Conservation (phyloP, 2,329 filamentous ascomycete species). For the Ophiostoma ips region DNA sequence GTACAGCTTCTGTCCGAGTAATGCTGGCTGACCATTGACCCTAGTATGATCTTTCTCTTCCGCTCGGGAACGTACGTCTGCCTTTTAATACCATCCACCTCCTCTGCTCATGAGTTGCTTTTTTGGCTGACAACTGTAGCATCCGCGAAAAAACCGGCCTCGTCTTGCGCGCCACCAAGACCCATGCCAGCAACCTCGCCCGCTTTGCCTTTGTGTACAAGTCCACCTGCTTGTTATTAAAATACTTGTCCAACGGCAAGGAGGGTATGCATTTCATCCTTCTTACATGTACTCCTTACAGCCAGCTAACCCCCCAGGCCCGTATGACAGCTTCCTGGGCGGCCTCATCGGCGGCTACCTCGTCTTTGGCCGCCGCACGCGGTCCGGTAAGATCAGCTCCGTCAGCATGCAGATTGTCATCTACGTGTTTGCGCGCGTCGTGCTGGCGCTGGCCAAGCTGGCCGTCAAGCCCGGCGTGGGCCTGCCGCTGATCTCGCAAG, state of each 20-base stretch:
- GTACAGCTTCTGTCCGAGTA: neutral
- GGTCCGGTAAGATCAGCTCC: slow-evolving; percentile 55
- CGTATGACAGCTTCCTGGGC: slow-evolving; percentile 73
- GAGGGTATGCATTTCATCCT: slow-evolving; percentile 34
- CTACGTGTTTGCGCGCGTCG: slow-evolving; percentile 89
- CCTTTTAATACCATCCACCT: slow-evolving; percentile 20
- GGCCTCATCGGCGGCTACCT: slow-evolving; percentile 83
- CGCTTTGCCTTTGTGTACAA: slow-evolving; percentile 91
- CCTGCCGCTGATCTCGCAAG: slow-evolving; percentile 35
- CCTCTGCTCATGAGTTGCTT: slow-evolving; percentile 19
- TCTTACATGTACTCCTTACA: neutral
- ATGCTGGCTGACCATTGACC: slow-evolving; percentile 26
- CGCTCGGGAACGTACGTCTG: slow-evolving; percentile 60
- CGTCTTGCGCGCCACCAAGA: slow-evolving; percentile 73
- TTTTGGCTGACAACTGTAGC: neutral
- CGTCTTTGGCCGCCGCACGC: slow-evolving; percentile 62
- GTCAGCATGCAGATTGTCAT: slow-evolving; percentile 96
- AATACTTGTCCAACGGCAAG: slow-evolving; percentile 47
- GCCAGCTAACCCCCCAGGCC: slow-evolving; percentile 27
- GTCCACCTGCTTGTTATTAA: slow-evolving; percentile 59
- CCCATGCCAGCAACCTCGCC: slow-evolving; percentile 83
- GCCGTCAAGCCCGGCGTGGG: slow-evolving; percentile 52
- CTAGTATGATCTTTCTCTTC: slow-evolving; percentile 86
- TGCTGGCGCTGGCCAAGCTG: slow-evolving; percentile 70
- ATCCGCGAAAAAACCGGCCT: slow-evolving; percentile 64